Conservation (phyloP, 2,329 filamentous ascomycete genomes). For the Aspergillus udagawae region DNA sequence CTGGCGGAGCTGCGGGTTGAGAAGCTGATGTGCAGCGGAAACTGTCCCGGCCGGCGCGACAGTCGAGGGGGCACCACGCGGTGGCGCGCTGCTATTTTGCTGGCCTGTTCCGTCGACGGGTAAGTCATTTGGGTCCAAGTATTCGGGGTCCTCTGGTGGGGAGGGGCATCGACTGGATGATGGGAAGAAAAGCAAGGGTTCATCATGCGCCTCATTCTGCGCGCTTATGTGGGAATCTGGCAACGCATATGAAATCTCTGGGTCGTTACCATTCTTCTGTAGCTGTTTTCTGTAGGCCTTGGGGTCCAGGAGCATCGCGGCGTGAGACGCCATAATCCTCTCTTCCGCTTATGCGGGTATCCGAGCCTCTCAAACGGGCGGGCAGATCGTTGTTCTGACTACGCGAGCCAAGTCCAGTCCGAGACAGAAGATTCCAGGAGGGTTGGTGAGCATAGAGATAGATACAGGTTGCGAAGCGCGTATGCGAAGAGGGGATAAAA, state of each 20-base stretch:
- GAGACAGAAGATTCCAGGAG: background rate
- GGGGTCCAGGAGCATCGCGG: conserved; percentile 43
- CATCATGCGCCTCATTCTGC: conserved; percentile 5
- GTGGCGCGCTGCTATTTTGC: conserved; percentile 13
- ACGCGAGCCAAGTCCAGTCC: background rate
- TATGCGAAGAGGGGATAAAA: background rate
- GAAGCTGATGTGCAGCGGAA: conserved; percentile 18
- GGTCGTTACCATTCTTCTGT: conserved; percentile 31
- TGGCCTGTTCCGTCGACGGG: conserved; percentile 18
- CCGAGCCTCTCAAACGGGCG: conserved; percentile 3
- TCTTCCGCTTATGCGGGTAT: conserved; percentile 9
- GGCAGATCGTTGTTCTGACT: background rate
- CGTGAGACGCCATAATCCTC: conserved; percentile 35
- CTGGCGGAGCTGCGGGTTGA: conserved; percentile 15
- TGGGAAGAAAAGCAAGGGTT: conserved; percentile 8
- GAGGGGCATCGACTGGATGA: conserved; percentile 11
- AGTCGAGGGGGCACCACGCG: conserved; percentile 9
- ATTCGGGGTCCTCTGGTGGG: conserved; percentile 12
- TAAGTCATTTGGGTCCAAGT: conserved; percentile 20
- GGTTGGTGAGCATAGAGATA: background rate
- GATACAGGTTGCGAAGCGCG: background rate
- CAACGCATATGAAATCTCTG: conserved; percentile 6
- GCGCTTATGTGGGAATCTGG: conserved; percentile 8
- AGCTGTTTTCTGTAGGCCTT: conserved; percentile 37
- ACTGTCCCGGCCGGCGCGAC: conserved; percentile 24